Percentiles rank a stretch among this genome's conserved stretches.
phyloP scores from a whole-genome alignment of 139 green algal genomes.

The Spirogloea muscicola region DNA sequence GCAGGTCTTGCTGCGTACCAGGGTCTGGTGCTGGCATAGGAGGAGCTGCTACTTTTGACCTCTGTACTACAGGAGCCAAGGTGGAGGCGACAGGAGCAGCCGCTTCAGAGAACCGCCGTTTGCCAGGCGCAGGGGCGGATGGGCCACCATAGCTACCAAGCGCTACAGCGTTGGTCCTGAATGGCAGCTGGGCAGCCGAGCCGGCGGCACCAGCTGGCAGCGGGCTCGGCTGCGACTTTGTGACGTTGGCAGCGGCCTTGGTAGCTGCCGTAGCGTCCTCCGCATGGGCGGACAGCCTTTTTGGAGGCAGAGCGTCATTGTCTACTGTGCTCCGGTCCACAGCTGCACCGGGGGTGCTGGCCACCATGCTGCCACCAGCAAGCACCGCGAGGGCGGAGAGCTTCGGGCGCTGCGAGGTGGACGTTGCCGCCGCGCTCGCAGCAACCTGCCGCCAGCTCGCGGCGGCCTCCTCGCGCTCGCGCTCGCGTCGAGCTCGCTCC shows the following conservation, averaged over 20 bases:
- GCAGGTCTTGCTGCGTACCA: too few relatives aligned
- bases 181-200: neutral
- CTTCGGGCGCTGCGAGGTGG: too few relatives aligned
- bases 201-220: neutral
- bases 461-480: neutral
- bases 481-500: neutral
- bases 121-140: neutral
- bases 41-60: too few relatives aligned
- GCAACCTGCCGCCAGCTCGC: too few relatives aligned
- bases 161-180: neutral
- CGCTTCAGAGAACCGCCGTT: conserved; percentile 8
- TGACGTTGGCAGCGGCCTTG: neutral
- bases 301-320: neutral
- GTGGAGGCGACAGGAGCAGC: neutral
- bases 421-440: too few relatives aligned
- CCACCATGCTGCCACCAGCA: neutral
- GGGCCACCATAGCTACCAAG: neutral
- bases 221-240: too few relatives aligned
- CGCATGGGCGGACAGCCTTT: neutral
- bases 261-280: neutral
- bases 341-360: too few relatives aligned
- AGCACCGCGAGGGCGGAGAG: neutral
- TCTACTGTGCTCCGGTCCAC: neutral
- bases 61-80: too few relatives aligned
- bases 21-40: too few relatives aligned